Evolutionary conservation across 257 asterid genomes (phyloP), one percentile per base, ranked within the genome.

Genomic region (Buddleja alternifolia): DNA sequence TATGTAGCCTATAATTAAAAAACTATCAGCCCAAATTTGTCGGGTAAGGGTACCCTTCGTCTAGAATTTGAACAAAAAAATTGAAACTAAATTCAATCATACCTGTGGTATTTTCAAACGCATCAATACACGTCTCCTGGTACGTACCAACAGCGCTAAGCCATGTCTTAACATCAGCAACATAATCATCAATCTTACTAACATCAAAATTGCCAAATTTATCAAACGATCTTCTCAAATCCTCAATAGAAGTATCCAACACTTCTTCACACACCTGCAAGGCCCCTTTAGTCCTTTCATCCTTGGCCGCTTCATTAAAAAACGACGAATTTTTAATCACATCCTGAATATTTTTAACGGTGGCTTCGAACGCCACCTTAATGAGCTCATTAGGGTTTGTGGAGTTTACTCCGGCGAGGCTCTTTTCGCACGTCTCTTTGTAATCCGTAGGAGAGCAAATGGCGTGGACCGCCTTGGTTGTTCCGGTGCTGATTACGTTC

Each of bases 111-210:
- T 86, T 75, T 63, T 82, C 75, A 44, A 92, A 88, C 8, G 82
- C 87, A 25, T 90, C 95, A 10, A 88, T 20, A 72, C 98, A 92
- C 0, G 97, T 81, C 19, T 86, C 84, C 55, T 87, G 86, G 77
- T 81, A 75, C 0, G 88, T 71, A 1, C 86, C 63, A 20, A 88
- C 86, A 3, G 85, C 97, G 15, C 93, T 83, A 1, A 90, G 85
- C 98, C 97, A 92, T 10, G 87, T 83, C 80, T 81, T 82, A 36
- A 90, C 48, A 60, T 92, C 96, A 15, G 81, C 90, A 0, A 83
- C 42, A 46, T 80, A 68, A 32, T 75, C 73, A 0, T 76, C 63
- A 11, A 87, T 41, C 40, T 75, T 71, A 5, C 37, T 42, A 10
- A 63, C 10, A 8, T 83, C 78, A 41, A 87, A 66, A 2, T 74